Base-by-base conservation (phyloP, 306 rosid species). In the Rosa multiflora region DNA sequence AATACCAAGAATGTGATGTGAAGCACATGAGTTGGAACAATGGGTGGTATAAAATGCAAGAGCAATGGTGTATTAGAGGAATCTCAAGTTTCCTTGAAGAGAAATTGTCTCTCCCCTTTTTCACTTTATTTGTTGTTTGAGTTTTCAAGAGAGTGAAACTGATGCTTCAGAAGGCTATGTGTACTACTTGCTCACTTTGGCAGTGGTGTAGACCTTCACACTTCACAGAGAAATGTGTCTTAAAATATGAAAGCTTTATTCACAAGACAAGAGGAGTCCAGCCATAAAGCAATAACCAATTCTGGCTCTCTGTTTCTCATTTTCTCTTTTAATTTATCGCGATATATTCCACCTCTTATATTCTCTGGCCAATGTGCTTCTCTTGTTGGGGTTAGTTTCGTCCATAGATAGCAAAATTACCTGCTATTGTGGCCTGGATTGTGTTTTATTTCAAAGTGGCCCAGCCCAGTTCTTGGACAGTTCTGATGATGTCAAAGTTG, bases 51-150 rank as follows among this genome's bases (percentile, higher is more conserved):
- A 81, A 61, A 56, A 53, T 59, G 37, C 48, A 52, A 20, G 74
- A 64, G 46, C 5, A 15, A 66, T 67, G 71, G 12, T 8, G 77
- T 43, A 68, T 35, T 40, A 48, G 72, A 71, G 84, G 97, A 94
- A 94, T 94, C 89, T 58, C 42, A 58, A 83, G 86, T 90, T 92
- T 77, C 97, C 92, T 94, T 76, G 77, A 67, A 76, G 87, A 69
- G 86, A 77, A 90, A 79, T 75, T 18, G 69, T 77, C 55, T 61
- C 3, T 20, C 1, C 17, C 70, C 86, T 80, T 86, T 81, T 82
- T 80, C 78, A 70, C 88, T 79, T 88, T 85, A 9, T 15, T 0
- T 8, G 37, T 43, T 49, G 37, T 43, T 49, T 47, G 20, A 48
- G 83, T 35, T 32, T 66, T 70, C 9, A 47, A 79, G 76, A 77